phyloP scores from a whole-genome alignment of 139 green algal genomes.

The Tetradesmus obliquus region DNA sequence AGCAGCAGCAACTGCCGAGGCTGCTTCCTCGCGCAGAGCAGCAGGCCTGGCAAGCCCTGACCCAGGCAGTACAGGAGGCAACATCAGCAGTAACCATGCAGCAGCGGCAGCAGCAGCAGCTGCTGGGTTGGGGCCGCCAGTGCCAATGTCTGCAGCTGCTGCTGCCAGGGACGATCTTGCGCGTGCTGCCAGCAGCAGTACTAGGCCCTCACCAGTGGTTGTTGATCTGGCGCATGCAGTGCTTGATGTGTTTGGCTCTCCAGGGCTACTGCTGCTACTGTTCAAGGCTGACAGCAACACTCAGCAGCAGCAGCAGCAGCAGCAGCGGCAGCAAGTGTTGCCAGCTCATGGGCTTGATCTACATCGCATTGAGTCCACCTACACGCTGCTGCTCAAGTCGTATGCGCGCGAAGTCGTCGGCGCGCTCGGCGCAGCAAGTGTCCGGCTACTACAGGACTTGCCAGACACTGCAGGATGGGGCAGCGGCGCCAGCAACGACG shows the following conservation, averaged over 20 bases:
- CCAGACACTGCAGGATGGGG: background rate
- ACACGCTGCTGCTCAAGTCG: conserved; percentile 60
- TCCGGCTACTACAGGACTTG: conserved; percentile 56
- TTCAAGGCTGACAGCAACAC: background rate
- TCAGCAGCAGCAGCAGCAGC: background rate
- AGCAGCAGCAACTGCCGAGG: conserved; percentile 26
- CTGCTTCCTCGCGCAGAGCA: background rate
- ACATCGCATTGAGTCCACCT: conserved; percentile 29
- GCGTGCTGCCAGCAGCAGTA: conserved; percentile 5
- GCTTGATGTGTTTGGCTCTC: conserved; percentile 22
- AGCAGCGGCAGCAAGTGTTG: background rate
- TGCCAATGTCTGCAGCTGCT: background rate
- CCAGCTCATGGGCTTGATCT: conserved; percentile 37
- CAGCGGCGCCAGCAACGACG: background rate
- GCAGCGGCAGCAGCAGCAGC: background rate
- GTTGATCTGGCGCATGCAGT: conserved; percentile 19
- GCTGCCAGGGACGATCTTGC: conserved; percentile 10
- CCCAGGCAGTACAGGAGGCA: background rate
- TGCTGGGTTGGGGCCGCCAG: background rate
- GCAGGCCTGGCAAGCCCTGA: background rate
- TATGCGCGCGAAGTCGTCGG: conserved; percentile 62
- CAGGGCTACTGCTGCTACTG: conserved; percentile 18
- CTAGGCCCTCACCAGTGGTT: background rate
- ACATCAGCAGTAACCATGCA: background rate
- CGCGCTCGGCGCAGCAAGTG: conserved; percentile 50